Conservation (phyloP, 345 rosid genomes). For the Orychophragmus violaceus region DNA sequence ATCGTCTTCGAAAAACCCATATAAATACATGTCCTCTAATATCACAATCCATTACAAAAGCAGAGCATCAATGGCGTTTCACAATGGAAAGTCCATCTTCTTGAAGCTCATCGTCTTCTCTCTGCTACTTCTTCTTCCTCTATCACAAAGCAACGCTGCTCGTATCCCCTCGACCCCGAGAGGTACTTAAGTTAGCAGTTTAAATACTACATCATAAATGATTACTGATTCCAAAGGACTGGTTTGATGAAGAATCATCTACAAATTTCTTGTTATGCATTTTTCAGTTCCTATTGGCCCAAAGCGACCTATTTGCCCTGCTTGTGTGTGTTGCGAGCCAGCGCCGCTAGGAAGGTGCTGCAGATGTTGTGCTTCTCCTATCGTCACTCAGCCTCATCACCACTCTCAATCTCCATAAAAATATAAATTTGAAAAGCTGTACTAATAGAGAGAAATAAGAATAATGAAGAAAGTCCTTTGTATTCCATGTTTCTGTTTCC, state of each 20-base stretch:
- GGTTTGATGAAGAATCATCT: no score
- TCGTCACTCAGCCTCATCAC: conserved; percentile 11
- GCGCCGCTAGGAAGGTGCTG: conserved; percentile 21
- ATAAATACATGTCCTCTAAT: not conserved
- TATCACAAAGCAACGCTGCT: conserved; percentile 16
- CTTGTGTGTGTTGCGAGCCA: conserved; percentile 27
- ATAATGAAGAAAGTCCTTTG: not conserved
- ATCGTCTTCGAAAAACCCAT: not conserved
- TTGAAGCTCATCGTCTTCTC: not conserved
- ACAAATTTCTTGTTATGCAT: no score
- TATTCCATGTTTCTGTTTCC: conserved; percentile 1
- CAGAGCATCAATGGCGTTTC: conserved; percentile 4
- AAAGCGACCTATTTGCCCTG: conserved; percentile 21
- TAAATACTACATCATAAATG: not conserved
- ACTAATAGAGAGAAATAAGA: not conserved
- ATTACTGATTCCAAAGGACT: not conserved
- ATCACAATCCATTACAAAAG: not conserved
- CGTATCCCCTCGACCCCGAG: not conserved
- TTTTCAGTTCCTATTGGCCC: conserved; percentile 6
- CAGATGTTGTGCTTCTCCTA: conserved; percentile 28
- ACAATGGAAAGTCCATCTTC: not conserved
- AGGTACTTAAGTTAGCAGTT: conserved; percentile 6
- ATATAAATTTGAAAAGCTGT: not conserved
- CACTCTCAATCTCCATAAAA: conserved; percentile 14
- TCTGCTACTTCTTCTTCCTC: conserved; percentile 14